phyloP scores from a whole-genome alignment of 2,329 filamentous ascomycete species.

The Colletotrichum godetiae region DNA sequence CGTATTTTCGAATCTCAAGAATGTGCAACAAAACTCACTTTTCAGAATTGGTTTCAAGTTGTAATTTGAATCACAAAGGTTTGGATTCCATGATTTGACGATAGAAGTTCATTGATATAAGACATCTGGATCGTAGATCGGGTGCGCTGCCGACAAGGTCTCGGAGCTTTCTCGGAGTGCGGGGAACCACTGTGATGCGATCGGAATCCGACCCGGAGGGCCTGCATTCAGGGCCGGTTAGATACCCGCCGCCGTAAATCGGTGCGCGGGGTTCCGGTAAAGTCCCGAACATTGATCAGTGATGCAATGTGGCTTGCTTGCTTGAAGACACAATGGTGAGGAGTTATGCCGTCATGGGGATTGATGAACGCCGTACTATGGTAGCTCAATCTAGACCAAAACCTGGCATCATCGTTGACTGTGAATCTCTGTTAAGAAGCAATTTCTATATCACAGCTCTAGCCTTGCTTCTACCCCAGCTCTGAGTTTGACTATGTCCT shows the following conservation, averaged over 20 bases:
- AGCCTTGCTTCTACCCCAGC: constrained; percentile 33
- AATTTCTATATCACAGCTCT: not conserved
- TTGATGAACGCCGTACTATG: not conserved
- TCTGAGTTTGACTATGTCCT: constrained; percentile 44
- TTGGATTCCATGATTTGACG: not conserved
- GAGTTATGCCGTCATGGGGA: not conserved
- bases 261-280: not conserved
- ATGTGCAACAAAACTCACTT: too few species aligned
- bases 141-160: constrained; percentile 1
- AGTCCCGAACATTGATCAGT: not conserved
- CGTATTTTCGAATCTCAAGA: too few species aligned
- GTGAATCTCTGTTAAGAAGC: not conserved
- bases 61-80: not conserved
- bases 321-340: not conserved
- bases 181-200: not conserved
- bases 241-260: not conserved
- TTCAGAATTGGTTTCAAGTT: too few species aligned
- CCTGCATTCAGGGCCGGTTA: not conserved
- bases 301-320: not conserved
- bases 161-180: constrained; percentile 9
- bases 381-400: too few species aligned
- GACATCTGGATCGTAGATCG: not conserved
- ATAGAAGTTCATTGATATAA: not conserved
- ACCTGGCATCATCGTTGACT: not conserved
- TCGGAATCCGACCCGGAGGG: constrained; percentile 9